Base-by-base conservation (phyloP, 345 rosid species). In the Turnera subulata region DNA sequence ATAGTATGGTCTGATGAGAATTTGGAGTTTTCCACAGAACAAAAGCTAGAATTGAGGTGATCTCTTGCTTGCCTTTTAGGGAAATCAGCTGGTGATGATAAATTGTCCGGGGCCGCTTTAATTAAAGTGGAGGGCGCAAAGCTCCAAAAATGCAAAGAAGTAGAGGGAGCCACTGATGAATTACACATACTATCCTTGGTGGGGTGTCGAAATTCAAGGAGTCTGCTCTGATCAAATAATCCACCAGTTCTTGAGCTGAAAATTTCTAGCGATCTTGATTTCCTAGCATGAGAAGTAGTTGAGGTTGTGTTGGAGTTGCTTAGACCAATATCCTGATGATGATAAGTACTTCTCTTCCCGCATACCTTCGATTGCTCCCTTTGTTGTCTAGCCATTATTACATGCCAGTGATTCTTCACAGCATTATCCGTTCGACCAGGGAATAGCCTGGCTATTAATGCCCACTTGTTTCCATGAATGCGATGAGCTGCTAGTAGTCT, bases 341-440 rank as follows among this genome's bases (percentile, higher is more conserved):
- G 74, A 63, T 72, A 62, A 52, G 46, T 64, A 67, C 64, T 72
- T 62, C 79, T 67, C 56, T 73, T 71, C 12, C 78, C 75, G 42
- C 70, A 64, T 4, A 58, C 20, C 61, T 62, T 75, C 11, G 79
- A 68, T 25, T 64, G 73, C 19, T 82, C 81, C 45, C 73, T 57
- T 63, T 58, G 73, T 38, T 58, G 63, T 40, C 73, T 63, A 8
- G 73, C 73, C 68, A 69, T 63, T 20, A 69, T 53, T 26, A 69
- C 73, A 53, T 69, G 68, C 68, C 73, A 69, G 21, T 63, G 73
- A 42, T 69, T 69, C 56, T 69, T 69, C 55, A 69, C 73, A 26
- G 73, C 64, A 54, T 69, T 69, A 56, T 69, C 73, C 11, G 73
- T 69, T 46, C 73, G 47, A 29, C 73, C 73, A 1, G 73, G 73